phyloP scores from a whole-genome alignment of 2,329 filamentous ascomycete genomes.

The Fragosphaeria purpurea region DNA sequence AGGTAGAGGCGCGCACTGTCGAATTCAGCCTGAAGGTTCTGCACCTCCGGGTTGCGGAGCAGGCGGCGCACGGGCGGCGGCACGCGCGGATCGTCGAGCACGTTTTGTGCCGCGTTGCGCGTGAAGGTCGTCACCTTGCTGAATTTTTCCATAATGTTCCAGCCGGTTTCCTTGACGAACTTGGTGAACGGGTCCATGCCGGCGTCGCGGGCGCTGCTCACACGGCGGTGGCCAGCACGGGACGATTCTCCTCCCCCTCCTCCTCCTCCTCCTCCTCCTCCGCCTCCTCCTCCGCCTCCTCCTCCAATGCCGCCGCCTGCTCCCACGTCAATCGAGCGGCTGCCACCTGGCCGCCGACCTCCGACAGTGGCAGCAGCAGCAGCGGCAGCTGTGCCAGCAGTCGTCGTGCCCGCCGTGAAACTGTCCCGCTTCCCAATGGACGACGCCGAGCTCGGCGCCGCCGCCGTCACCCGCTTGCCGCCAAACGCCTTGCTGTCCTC shows the following conservation, averaged over 20 bases:
- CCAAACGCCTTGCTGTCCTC: constrained; percentile 75
- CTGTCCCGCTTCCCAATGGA: constrained; percentile 32
- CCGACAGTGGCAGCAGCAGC: background rate
- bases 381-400: constrained; percentile 23
- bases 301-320: background rate
- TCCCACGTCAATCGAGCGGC: no score
- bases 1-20: constrained; percentile 92
- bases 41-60: constrained; percentile 85
- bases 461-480: constrained; percentile 42
- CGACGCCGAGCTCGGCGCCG: constrained; percentile 31
- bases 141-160: constrained; percentile 94
- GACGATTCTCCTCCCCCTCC: background rate
- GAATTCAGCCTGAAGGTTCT: constrained; percentile 92
- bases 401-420: constrained; percentile 22
- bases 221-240: background rate
- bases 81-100: constrained; percentile 82
- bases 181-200: constrained; percentile 90
- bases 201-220: constrained; percentile 40
- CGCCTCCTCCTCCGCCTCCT: background rate
- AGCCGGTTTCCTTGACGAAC: constrained; percentile 86
- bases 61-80: constrained; percentile 80
- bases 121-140: constrained; percentile 97
- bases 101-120: constrained; percentile 77
- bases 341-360: no score
- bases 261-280: background rate